Percentiles rank a stretch among this genome's conserved stretches.
phyloP scores from a whole-genome alignment of 2,329 filamentous ascomycete genomes.

The Colletotrichum magnum region DNA sequence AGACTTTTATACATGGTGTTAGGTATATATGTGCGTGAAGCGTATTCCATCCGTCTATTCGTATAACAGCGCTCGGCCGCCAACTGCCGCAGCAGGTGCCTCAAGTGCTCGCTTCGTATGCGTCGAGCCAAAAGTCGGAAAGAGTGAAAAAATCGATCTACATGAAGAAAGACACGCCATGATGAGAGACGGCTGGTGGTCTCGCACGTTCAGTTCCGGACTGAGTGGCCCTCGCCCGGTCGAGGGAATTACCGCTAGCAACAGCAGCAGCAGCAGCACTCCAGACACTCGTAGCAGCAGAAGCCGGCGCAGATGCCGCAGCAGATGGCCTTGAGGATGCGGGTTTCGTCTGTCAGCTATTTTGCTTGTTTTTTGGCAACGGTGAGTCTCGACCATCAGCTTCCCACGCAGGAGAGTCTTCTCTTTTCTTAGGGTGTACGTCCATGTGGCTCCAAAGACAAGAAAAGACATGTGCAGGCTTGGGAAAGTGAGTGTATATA shows the following conservation, averaged over 20 bases:
- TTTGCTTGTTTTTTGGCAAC: background rate
- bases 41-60: slow-evolving; percentile 1
- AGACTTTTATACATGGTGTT: slow-evolving; percentile 15
- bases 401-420: background rate
- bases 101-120: background rate
- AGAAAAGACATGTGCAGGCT: slow-evolving; percentile 8
- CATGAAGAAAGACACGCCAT: background rate
- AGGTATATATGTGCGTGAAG: slow-evolving; percentile 35
- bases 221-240: no score
- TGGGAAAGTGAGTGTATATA: background rate
- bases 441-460: slow-evolving; percentile 13
- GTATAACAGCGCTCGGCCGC: background rate
- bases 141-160: background rate
- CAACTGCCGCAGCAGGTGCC: background rate
- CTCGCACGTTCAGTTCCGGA: no score
- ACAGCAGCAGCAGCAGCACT: slow-evolving; percentile 48
- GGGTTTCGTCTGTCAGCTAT: slow-evolving; percentile 24
- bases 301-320: slow-evolving; percentile 57
- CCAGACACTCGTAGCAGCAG: slow-evolving; percentile 55
- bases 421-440: background rate
- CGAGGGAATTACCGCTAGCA: background rate
- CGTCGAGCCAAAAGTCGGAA: background rate
- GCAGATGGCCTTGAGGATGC: slow-evolving; percentile 52
- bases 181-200: no score
- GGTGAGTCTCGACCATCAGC: slow-evolving; percentile 24